Percentiles rank a stretch among this genome's conserved stretches.
Evolutionary conservation across 768 basidiomycete genomes (phyloP).

Genomic region (Russula vinacea): DNA sequence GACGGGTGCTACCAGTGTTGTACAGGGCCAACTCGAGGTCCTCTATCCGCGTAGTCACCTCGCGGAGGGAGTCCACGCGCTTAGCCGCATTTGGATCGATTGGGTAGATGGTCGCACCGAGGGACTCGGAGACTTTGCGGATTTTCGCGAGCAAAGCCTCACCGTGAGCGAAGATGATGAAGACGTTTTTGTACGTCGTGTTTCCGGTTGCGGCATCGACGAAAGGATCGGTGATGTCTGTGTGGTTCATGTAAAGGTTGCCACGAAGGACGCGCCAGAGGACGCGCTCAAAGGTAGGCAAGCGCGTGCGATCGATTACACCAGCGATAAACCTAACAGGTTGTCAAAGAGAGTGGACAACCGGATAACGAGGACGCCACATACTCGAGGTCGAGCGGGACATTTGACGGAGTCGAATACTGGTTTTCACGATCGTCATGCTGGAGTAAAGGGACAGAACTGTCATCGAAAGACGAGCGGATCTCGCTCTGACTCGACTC

Average conservation of each 20-base stretch:
- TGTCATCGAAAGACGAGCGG: conserved; percentile 87
- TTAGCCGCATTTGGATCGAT: conserved; percentile 94
- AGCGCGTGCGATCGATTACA: conserved; percentile 87
- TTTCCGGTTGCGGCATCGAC: conserved; percentile 77
- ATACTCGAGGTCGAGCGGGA: conserved; percentile 87
- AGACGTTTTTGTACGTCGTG: conserved; percentile 95
- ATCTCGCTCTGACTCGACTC: conserved; percentile 76
- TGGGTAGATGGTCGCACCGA: conserved; percentile 95
- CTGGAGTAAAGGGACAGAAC: conserved; percentile 83
- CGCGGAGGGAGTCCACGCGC: conserved; percentile 83
- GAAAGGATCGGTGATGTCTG: conserved; percentile 91
- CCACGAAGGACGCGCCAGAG: conserved; percentile 97
- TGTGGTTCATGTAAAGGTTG: conserved; percentile 98
- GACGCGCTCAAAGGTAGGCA: conserved; percentile 94
- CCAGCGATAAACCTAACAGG: conserved; percentile 84
- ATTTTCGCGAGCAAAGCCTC: conserved; percentile 91
- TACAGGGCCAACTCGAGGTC: conserved; percentile 86
- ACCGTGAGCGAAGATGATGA: conserved; percentile 99
- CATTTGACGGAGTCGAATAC: conserved; percentile 42
- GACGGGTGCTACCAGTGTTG: conserved; percentile 82
- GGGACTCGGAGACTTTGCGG: conserved; percentile 97
- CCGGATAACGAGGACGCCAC: conserved; percentile 32
- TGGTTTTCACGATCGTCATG: conserved; percentile 82
- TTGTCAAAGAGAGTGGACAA: conserved; percentile 8
- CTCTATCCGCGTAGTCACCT: conserved; percentile 84